Percentiles rank a stretch among this genome's conserved stretches.
These are phyloP conservation scores for Microthlaspi erraticum DNA, from an alignment of 345 rosid genomes.

Conservation along the genomic window DNA sequence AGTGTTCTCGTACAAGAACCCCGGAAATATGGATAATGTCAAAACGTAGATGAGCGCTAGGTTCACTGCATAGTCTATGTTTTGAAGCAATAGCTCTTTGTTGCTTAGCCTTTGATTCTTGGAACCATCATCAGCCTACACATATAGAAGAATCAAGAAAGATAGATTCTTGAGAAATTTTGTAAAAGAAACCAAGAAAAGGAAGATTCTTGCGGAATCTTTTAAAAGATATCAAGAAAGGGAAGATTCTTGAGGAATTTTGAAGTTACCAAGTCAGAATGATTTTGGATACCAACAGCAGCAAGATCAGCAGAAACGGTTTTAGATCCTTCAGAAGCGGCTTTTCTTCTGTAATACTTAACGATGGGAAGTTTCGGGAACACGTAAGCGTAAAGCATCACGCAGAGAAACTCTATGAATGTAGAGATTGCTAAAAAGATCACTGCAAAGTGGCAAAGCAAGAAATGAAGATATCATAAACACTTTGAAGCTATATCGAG, in stretches of 20 bases:
- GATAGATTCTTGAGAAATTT: background rate
- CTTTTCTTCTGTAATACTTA: constrained; percentile 83
- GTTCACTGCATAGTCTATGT: constrained; percentile 69
- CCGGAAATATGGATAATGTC: constrained; percentile 82
- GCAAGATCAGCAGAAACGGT: constrained; percentile 89
- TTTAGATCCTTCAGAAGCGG: constrained; percentile 84
- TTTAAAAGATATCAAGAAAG: background rate
- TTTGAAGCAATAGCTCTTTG: constrained; percentile 59
- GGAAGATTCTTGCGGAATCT: constrained; percentile 1
- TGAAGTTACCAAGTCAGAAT: constrained; percentile 37
- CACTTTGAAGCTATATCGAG: background rate
- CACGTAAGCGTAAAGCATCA: constrained; percentile 61
- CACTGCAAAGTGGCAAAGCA: constrained; percentile 50
- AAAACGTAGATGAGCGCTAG: constrained; percentile 66
- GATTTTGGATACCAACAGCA: constrained; percentile 78
- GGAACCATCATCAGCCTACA: constrained; percentile 52
- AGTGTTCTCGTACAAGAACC: constrained; percentile 80
- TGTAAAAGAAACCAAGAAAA: background rate
- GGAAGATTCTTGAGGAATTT: constrained; percentile 10
- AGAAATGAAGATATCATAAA: constrained; percentile 1
- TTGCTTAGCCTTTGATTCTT: constrained; percentile 57
- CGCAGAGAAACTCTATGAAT: constrained; percentile 66
- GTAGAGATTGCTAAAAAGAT: constrained; percentile 78
- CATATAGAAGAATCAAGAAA: constrained; percentile 35
- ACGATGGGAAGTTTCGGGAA: constrained; percentile 82